Evolutionary conservation across 371 early-diverging fungal species (phyloP).

Genomic region (Chytridium lagenaria): DNA sequence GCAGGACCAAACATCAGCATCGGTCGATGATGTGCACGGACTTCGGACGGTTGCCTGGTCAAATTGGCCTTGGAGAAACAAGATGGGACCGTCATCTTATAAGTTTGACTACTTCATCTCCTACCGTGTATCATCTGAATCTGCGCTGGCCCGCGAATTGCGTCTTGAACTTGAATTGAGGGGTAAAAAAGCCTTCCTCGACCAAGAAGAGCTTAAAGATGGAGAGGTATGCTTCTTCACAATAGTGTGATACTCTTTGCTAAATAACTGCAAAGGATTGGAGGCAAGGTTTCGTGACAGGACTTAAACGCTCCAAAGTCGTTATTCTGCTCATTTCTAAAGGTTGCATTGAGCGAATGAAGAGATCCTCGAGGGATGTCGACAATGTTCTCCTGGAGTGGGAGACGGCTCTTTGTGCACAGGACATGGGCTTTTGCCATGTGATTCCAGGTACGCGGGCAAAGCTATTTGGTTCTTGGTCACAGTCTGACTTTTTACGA

Average conservation of each 20-base stretch:
- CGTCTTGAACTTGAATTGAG: not conserved
- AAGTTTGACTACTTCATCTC: constrained; percentile 28
- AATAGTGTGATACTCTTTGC: not conserved
- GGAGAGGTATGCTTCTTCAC: constrained; percentile 18
- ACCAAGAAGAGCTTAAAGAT: constrained; percentile 24
- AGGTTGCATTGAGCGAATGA: constrained; percentile 20
- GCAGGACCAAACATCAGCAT: not conserved
- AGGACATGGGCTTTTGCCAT: constrained; percentile 18
- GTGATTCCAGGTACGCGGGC: constrained; percentile 3
- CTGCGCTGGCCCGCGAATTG: constrained; percentile 21
- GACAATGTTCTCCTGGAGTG: constrained; percentile 34
- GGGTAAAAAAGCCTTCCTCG: constrained; percentile 3
- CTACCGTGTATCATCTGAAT: constrained; percentile 24
- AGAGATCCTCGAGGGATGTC: not conserved
- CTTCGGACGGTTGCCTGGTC: constrained; percentile 1
- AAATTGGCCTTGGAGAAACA: constrained; percentile 7
- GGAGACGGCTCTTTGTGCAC: constrained; percentile 28
- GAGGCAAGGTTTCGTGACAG: constrained; percentile 27
- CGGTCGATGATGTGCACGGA: not conserved
- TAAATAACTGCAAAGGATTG: constrained; percentile 23
- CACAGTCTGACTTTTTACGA: not conserved
- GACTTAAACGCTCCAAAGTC: constrained; percentile 20
- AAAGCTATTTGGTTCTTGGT: not conserved
- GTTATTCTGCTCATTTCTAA: constrained; percentile 23
- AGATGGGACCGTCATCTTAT: not conserved